Conservation (phyloP, 2,329 filamentous ascomycete species). For the Orbilia quercus region DNA sequence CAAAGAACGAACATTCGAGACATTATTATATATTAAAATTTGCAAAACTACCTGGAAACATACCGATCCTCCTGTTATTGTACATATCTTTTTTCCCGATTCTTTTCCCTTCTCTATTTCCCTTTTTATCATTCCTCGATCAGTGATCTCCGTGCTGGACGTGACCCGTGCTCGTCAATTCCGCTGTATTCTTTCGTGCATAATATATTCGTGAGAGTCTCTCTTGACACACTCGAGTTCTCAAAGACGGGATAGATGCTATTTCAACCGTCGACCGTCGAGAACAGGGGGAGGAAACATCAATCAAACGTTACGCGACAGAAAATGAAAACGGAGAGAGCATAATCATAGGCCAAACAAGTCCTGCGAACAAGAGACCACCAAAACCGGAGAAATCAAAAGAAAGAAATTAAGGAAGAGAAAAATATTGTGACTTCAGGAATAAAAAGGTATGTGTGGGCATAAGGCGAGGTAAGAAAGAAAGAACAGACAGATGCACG, state of each 20-base stretch:
- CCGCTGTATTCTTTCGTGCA: not conserved
- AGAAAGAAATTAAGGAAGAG: not conserved
- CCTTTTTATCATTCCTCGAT: not conserved
- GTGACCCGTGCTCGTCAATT: not conserved
- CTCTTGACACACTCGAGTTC: not conserved
- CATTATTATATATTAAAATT: not conserved
- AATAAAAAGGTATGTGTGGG: not conserved
- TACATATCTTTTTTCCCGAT: not conserved
- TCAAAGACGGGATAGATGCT: slow-evolving; percentile 13
- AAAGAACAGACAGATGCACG: not conserved
- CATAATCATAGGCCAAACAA: not conserved
- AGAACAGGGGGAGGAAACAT: slow-evolving; percentile 5
- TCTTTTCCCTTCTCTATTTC: not conserved
- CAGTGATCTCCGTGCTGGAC: too few relatives aligned
- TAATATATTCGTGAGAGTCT: slow-evolving; percentile 17
- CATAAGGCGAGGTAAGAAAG: not conserved
- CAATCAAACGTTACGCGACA: slow-evolving; percentile 6
- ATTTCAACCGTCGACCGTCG: slow-evolving; percentile 21
- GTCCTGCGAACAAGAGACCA: too few relatives aligned
- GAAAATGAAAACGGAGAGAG: not conserved
- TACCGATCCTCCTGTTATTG: not conserved
- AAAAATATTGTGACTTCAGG: not conserved
- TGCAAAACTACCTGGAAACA: not conserved
- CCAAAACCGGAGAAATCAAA: too few relatives aligned
- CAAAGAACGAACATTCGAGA: not conserved